phyloP scores from a whole-genome alignment of 306 rosid genomes.

The Rosa lucieae region DNA sequence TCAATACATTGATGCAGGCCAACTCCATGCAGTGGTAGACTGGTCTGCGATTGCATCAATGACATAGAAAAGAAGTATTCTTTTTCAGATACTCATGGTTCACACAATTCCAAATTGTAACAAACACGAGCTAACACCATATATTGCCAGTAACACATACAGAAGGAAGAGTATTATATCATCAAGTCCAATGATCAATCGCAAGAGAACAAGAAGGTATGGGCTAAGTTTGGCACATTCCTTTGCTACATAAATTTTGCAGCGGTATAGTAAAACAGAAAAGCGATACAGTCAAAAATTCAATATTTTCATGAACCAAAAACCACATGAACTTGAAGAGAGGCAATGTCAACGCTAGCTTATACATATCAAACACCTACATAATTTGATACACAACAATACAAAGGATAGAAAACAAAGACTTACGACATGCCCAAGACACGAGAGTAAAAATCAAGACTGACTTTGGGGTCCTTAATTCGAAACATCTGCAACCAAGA shows the following conservation, averaged over 20 bases:
- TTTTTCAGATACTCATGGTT: not conserved
- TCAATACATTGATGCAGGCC: too few relatives aligned
- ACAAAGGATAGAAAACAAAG: not conserved
- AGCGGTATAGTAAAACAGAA: not conserved
- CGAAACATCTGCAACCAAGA: conserved; percentile 59
- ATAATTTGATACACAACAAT: not conserved
- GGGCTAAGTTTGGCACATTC: not conserved
- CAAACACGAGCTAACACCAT: not conserved
- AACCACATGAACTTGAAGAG: not conserved
- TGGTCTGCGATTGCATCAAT: too few relatives aligned
- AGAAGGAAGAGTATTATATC: not conserved
- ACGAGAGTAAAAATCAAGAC: conserved; percentile 91
- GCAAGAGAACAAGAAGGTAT: not conserved
- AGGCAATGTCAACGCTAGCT: not conserved
- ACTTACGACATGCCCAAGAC: conserved; percentile 98
- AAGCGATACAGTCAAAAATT: not conserved
- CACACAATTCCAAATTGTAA: not conserved
- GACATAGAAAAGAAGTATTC: not conserved
- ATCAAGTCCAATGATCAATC: not conserved
- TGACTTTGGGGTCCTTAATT: conserved; percentile 87
- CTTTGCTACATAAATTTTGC: not conserved
- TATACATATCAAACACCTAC: not conserved
- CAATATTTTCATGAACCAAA: not conserved
- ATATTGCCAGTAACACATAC: not conserved
- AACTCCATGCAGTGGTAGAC: too few relatives aligned